These are phyloP conservation scores for Talaromyces sp. DNA, from an alignment of 2,329 filamentous ascomycete species.

Conservation along the genomic window DNA sequence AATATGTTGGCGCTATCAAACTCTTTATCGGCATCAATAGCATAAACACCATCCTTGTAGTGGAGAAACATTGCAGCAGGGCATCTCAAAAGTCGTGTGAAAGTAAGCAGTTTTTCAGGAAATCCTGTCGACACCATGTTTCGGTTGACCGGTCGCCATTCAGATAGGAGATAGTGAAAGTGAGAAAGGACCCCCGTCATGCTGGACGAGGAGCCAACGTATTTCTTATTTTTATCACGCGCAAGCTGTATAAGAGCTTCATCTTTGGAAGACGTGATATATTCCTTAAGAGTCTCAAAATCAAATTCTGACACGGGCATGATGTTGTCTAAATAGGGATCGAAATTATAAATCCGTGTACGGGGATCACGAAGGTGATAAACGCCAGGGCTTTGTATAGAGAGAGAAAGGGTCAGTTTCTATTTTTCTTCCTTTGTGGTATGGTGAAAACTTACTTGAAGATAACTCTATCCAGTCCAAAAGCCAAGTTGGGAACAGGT, in stretches of 20 bases:
- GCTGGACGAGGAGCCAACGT: constrained; percentile 92
- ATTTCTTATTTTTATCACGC: constrained; percentile 63
- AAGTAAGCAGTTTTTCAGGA: constrained; percentile 54
- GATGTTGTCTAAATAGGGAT: constrained; percentile 85
- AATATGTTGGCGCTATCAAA: constrained; percentile 80
- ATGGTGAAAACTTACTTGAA: constrained; percentile 63
- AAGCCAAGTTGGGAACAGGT: constrained; percentile 59
- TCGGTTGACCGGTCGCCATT: constrained; percentile 69
- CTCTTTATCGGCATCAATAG: constrained; percentile 93
- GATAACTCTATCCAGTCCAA: constrained; percentile 80
- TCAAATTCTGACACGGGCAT: constrained; percentile 94
- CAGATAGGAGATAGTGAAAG: constrained; percentile 86
- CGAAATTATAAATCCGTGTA: constrained; percentile 90
- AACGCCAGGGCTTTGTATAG: constrained; percentile 60
- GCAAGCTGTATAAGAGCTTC: constrained; percentile 64
- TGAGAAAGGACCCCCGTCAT: constrained; percentile 86
- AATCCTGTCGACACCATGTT: constrained; percentile 65
- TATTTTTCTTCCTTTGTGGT: not conserved
- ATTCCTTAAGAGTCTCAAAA: constrained; percentile 77
- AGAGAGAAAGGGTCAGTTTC: not conserved
- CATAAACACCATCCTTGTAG: constrained; percentile 79
- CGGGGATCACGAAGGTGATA: constrained; percentile 86
- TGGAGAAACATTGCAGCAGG: constrained; percentile 78
- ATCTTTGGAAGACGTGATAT: constrained; percentile 89
- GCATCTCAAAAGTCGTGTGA: constrained; percentile 65